Base-by-base conservation (phyloP, 1,284 basidiomycete species). In the Ustilago esculenta region DNA sequence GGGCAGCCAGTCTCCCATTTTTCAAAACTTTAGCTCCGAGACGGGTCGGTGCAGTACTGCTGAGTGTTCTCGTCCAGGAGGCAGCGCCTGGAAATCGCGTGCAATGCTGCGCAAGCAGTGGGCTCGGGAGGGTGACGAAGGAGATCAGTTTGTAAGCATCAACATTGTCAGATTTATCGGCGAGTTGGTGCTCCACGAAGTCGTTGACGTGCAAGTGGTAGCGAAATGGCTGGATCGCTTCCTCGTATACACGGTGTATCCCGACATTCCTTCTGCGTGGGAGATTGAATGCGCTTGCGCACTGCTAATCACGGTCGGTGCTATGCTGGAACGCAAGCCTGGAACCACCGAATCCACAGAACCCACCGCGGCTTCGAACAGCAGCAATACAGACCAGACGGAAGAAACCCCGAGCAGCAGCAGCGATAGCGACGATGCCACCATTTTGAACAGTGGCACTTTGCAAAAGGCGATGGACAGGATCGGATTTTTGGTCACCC, bases 271-370 rank as follows among this genome's bases (percentile, higher is more conserved):
- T n/a, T 77, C 75, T 4, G 29, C 37, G 1, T 77, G 63, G 56
- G 75, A 77, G 50, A 64, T 77, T 27, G 75, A 76, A 27, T 68
- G 72, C 39, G 74, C 60, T 8, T 77, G 74, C 44, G 72, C 72
- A 7, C 60, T 77, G 2, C 55, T 77, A 46, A 52, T 72, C 29
- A 75, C 66, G 1, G 53, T 66, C 15, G 75, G 75, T 1, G 25
- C 52, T 5, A 49, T 51, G 41, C 49, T 77, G 3, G 75, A 77
- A 18, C 40, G 45, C 4, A 18, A 47, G 8, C 10, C 25, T 2
- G 20, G 43, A 4, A 10, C 25, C 1, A 23, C 12, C 1, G 12
- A 21, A 7, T 14, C n/a, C 25, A 23, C 29, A 49, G n/a, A 21
- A n/a, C 5, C 24, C 12, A 17, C 12, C 9, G n/a, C 34, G 15